Conservation (phyloP, 805 yeast species). For the Yarrowia deformans region DNA sequence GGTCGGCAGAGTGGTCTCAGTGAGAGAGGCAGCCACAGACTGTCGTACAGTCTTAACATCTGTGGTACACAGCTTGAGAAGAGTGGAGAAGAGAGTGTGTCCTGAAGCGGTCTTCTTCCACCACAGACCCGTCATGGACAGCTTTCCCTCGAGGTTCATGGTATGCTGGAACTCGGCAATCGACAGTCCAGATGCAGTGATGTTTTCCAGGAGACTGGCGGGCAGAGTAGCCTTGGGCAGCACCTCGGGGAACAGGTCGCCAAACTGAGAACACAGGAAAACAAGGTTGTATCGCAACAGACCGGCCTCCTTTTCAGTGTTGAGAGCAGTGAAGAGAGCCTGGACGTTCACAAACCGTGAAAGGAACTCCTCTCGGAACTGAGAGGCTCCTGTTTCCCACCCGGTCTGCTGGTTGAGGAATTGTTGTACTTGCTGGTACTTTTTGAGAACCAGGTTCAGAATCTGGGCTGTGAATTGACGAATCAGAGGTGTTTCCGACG, state of each 20-base stretch:
- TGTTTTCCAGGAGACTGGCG: background rate
- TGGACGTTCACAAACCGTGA: constrained; percentile 13
- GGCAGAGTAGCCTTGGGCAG: constrained; percentile 29
- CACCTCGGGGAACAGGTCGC: constrained; percentile 17
- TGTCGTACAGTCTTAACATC: constrained; percentile 1
- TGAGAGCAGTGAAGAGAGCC: constrained; percentile 9
- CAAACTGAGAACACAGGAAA: background rate
- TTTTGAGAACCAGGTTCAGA: constrained; percentile 60
- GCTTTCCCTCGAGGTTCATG: constrained; percentile 25
- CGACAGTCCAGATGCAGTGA: constrained; percentile 24
- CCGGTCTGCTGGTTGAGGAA: constrained; percentile 51
- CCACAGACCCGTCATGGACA: constrained; percentile 28
- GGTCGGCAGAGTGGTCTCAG: constrained; percentile 24
- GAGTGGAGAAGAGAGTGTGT: background rate
- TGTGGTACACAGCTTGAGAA: constrained; percentile 11
- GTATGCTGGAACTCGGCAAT: constrained; percentile 26
- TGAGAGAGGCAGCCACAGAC: constrained; percentile 18
- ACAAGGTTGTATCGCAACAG: constrained; percentile 31
- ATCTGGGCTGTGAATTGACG: constrained; percentile 71
- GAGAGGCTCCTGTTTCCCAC: constrained; percentile 53
- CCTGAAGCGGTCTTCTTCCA: constrained; percentile 23
- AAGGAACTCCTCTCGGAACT: constrained; percentile 50
- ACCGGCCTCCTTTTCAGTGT: constrained; percentile 1
- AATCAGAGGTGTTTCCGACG: constrained; percentile 59
- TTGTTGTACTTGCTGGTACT: constrained; percentile 56